Conservation (phyloP, 1,284 basidiomycete genomes). For the Kwoniella shivajii region DNA sequence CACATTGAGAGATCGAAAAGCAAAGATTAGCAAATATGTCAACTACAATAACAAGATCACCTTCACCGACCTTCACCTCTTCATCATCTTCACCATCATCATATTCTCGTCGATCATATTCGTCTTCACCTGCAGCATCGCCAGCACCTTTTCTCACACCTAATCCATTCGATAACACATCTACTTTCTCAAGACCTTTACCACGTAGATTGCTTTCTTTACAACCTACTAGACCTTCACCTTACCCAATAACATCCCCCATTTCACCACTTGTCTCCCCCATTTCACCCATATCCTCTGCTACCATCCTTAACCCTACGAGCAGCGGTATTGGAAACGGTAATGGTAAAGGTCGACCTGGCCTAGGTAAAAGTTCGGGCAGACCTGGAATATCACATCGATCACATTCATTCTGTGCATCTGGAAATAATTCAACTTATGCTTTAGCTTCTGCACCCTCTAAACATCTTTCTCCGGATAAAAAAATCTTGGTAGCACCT, state of each 20-base stretch:
- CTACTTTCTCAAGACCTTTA: conserved; percentile 3
- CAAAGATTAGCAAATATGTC: conserved; percentile 6
- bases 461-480: conserved; percentile 16
- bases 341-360: too few relatives aligned
- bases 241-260: conserved; percentile 3
- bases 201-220: conserved; percentile 7
- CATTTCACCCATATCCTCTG: not conserved
- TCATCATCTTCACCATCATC: not conserved
- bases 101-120: not conserved
- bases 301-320: not conserved
- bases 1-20: too few relatives aligned
- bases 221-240: conserved; percentile 7
- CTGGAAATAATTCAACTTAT: conserved; percentile 15
- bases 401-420: conserved; percentile 23
- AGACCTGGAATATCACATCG: conserved; percentile 19
- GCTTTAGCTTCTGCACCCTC: conserved; percentile 21
- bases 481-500: conserved; percentile 19
- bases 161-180: conserved; percentile 3
- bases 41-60: conserved; percentile 1
- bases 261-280: not conserved
- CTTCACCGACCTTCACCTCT: not conserved
- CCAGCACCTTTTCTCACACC: conserved; percentile 13
- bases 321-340: not conserved
- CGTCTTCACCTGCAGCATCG: conserved; percentile 3
- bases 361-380: too few relatives aligned